Evolutionary conservation across 192 early-diverging fungal genomes (phyloP).

Genomic region (Rhizophagus sp.): DNA sequence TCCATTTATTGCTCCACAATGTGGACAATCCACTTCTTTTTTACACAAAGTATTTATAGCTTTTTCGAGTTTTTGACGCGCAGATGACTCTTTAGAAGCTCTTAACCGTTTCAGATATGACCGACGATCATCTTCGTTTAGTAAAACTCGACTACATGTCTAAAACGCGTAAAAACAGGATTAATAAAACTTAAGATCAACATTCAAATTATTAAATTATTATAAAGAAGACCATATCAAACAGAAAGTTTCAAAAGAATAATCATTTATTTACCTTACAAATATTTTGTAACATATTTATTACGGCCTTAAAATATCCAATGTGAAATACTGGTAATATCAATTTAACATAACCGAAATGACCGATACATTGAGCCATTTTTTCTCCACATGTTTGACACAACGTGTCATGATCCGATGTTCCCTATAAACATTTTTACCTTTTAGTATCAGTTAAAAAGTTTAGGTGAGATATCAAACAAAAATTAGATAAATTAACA

Average conservation of each 20-base stretch:
- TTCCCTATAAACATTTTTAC: conserved; percentile 56
- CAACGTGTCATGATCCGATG: conserved; percentile 75
- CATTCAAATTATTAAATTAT: not conserved
- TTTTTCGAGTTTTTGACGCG: conserved; percentile 78
- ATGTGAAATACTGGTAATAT: conserved; percentile 97
- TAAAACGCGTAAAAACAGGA: conserved; percentile 35
- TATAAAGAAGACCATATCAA: not conserved
- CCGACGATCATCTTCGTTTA: conserved; percentile 80
- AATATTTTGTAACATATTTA: conserved; percentile 91
- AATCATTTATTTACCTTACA: conserved; percentile 77
- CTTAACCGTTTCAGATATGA: conserved; percentile 69
- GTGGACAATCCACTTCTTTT: conserved; percentile 81
- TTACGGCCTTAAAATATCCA: conserved; percentile 92
- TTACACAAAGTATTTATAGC: conserved; percentile 82
- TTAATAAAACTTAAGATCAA: not conserved
- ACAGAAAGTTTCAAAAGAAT: not conserved
- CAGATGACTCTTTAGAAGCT: conserved; percentile 78
- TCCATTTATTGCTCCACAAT: conserved; percentile 83
- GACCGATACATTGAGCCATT: conserved; percentile 91
- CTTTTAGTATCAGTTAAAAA: not conserved
- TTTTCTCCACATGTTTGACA: conserved; percentile 92
- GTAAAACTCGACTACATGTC: conserved; percentile 84
- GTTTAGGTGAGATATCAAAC: not conserved
- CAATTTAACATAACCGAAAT: conserved; percentile 93
- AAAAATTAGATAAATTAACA: not conserved